Base-by-base conservation (phyloP, 192 early-diverging fungal genomes). In the Coemansia sp. region DNA sequence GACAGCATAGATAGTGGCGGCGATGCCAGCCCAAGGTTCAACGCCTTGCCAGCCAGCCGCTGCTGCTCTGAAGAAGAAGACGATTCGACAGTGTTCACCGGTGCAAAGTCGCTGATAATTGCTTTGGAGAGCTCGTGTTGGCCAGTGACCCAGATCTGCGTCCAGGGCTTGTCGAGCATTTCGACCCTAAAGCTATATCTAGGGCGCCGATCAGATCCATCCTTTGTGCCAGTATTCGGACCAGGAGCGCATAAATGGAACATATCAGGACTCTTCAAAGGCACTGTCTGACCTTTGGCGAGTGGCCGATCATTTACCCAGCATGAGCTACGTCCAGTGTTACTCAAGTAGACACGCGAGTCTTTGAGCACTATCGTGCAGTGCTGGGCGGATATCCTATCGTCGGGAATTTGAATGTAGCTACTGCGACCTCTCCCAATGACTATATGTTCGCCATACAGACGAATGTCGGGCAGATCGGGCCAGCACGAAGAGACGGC, bases 371-470 rank as follows among this genome's bases (percentile, higher is more conserved):
- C 10, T 18, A 84, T 70, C 60, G 70, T 66, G 68, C 76, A 79
- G 44, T 84, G 81, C 20, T 67, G 33, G 18, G 77, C 66, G 4
- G 81, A 84, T 24, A 84, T 64, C 16, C 68, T 51, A 11, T 71
- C 41, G 46, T 84, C 81, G 5, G 70, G 41, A 5, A 84, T 67
- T 34, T 79, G 81, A 20, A 84, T 76, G 31, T 84, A 74, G 65
- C 77, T 63, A 36, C 62, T 72, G 68, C 71, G 69, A 27, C 81
- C 71, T 9, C 77, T 55, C 2, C 81, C 81, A 41, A 84, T 76
- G 27, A 57, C 54, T 1, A 77, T 84, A 20, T 66, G 49, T 6
- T 63, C 46, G 18, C 71, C 67, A 42, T 79, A 78, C 65, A 84
- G 62, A 52, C 73, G 68, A 34, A 84, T 65, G 9, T 57, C 46